Percentiles rank a stretch among this genome's conserved stretches.
Conservation (phyloP, 176 grass and related monocot species). For the Coix lacrymajobi region DNA sequence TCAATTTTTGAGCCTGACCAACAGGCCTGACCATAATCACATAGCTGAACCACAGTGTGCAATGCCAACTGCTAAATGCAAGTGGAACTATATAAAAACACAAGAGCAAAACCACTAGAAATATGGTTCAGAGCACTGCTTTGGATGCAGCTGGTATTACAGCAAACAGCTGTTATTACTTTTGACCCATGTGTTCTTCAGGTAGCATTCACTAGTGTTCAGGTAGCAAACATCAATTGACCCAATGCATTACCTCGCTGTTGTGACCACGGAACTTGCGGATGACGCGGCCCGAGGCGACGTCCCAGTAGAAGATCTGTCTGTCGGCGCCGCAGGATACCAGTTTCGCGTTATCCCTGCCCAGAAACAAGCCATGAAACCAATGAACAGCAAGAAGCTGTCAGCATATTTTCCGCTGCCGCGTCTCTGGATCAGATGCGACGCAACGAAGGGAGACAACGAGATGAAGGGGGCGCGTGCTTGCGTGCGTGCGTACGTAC, state of each 20-base stretch:
- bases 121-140: neutral
- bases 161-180: neutral
- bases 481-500: conserved; percentile 26
- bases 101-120: neutral
- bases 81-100: neutral
- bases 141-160: neutral
- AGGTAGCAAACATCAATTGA: neutral
- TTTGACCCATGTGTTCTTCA: neutral
- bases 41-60: neutral
- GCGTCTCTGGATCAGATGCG: conserved; percentile 3
- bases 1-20: neutral
- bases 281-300: conserved; percentile 65
- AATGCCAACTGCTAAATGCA: neutral
- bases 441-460: neutral
- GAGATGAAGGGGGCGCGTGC: neutral
- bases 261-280: conserved; percentile 95
- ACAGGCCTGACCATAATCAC: neutral
- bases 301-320: conserved; percentile 98
- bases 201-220: neutral
- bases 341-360: conserved; percentile 86
- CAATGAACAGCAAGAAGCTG: neutral
- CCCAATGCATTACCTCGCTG: conserved; percentile 57
- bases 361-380: neutral
- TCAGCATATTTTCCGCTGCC: neutral
- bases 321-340: conserved; percentile 82